A percentile compares a stretch with the other conserved stretches of the same genome.
phyloP scores from a whole-genome alignment of 495 filamentous ascomycete species.

The Eremomyces bilateralis region DNA sequence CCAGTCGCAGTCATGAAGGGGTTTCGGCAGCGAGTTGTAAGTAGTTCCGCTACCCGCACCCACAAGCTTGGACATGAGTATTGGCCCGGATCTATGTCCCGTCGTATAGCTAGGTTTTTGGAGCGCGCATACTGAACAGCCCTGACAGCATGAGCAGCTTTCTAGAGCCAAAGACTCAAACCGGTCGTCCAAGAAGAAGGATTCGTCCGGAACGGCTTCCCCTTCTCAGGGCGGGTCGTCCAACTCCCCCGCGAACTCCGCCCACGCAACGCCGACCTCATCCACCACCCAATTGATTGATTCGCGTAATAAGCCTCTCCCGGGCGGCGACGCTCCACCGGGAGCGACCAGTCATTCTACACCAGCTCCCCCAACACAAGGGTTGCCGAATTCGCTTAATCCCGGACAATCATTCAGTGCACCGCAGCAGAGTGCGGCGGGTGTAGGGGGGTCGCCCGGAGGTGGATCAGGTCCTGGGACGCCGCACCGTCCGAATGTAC shows the following conservation, averaged over 20 bases:
- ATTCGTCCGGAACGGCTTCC: conserved; percentile 59
- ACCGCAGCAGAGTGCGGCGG: conserved; percentile 15
- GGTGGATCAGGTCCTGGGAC: conserved; percentile 27
- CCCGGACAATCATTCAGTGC: conserved; percentile 15
- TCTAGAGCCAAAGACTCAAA: conserved; percentile 83
- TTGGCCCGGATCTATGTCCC: too few relatives aligned
- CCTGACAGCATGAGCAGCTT: conserved; percentile 51
- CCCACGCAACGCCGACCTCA: conserved; percentile 36
- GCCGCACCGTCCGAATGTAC: conserved; percentile 27
- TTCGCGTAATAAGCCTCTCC: conserved; percentile 58
- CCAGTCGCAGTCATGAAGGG: conserved; percentile 96
- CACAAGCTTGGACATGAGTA: too few relatives aligned
- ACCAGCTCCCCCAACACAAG: conserved; percentile 21
- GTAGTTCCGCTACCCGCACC: too few relatives aligned
- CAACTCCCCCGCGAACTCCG: conserved; percentile 40
- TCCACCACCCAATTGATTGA: conserved; percentile 78
- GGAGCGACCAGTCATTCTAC: conserved; percentile 24
- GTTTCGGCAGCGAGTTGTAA: conserved; percentile 93
- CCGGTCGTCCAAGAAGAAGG: conserved; percentile 85
- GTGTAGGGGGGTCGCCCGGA: conserved; percentile 19
- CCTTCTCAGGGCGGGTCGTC: conserved; percentile 39
- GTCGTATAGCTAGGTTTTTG: too few relatives aligned
- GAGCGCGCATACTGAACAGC: not conserved
- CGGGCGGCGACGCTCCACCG: conserved; percentile 40
- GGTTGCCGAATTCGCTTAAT: conserved; percentile 19